These are phyloP conservation scores for Colletotrichum simmondsii DNA, from an alignment of 2,329 filamentous ascomycete genomes.

Conservation along the genomic window DNA sequence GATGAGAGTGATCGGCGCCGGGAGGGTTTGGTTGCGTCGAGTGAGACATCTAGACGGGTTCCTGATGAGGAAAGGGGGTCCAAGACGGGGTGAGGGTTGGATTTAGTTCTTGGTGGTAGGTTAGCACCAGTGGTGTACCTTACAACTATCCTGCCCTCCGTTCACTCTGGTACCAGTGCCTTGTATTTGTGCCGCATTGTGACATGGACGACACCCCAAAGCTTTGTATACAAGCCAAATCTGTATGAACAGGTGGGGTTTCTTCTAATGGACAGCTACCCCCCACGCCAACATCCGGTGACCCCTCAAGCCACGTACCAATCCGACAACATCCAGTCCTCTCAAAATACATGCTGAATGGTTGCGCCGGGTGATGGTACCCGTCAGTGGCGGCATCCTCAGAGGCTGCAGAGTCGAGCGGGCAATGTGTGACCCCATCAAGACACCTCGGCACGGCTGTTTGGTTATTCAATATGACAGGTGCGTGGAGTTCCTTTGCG, in stretches of 20 bases:
- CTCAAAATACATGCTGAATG: background rate
- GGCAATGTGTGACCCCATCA: background rate
- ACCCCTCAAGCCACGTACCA: background rate
- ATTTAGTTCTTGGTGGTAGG: background rate
- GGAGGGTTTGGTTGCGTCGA: slow-evolving; percentile 15
- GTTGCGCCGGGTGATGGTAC: background rate
- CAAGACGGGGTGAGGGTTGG: slow-evolving; percentile 7
- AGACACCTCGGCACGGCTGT: background rate
- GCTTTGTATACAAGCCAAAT: background rate
- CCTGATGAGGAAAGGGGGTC: slow-evolving; percentile 43
- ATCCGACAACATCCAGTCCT: background rate
- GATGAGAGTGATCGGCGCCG: slow-evolving; percentile 37
- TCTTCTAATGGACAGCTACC: background rate
- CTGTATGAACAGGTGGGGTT: background rate
- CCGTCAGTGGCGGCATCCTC: background rate
- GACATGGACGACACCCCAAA: background rate
- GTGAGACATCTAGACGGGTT: background rate
- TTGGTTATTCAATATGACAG: background rate
- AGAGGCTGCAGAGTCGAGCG: background rate
- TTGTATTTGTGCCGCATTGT: background rate
- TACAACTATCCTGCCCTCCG: background rate
- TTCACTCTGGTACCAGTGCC: background rate
- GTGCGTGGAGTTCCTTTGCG: background rate
- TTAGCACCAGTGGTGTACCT: background rate
- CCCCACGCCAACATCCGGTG: background rate